Conservation (phyloP, 306 rosid species). For the Citrullus mucosospermus region DNA sequence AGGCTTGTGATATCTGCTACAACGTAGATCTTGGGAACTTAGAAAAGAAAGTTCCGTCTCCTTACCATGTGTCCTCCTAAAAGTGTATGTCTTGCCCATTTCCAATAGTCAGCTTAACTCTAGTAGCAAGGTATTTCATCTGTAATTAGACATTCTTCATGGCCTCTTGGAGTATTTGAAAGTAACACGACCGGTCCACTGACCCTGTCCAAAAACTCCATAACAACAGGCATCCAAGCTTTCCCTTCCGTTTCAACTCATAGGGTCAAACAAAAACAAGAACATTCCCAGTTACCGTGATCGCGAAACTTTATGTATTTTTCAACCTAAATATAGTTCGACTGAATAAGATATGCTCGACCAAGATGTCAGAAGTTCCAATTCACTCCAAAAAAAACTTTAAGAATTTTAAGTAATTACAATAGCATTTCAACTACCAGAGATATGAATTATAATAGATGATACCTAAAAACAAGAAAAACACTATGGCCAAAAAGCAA, state of each 20-base stretch:
- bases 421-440: not conserved
- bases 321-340: no score
- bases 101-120: not conserved
- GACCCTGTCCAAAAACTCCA: not conserved
- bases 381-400: not conserved
- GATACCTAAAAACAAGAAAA: not conserved
- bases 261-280: not conserved
- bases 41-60: not conserved
- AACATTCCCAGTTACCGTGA: not conserved
- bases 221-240: not conserved
- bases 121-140: not conserved
- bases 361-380: no score
- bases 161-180: not conserved
- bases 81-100: not conserved
- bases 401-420: not conserved
- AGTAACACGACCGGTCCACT: not conserved
- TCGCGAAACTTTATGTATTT: not conserved
- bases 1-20: not conserved
- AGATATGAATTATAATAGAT: not conserved
- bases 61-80: not conserved
- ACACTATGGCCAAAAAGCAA: not conserved
- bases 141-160: not conserved
- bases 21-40: not conserved
- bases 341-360: no score
- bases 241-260: not conserved